Evolutionary conservation across 1,284 basidiomycete species (phyloP).

Genomic region (Ustilago trichophora): DNA sequence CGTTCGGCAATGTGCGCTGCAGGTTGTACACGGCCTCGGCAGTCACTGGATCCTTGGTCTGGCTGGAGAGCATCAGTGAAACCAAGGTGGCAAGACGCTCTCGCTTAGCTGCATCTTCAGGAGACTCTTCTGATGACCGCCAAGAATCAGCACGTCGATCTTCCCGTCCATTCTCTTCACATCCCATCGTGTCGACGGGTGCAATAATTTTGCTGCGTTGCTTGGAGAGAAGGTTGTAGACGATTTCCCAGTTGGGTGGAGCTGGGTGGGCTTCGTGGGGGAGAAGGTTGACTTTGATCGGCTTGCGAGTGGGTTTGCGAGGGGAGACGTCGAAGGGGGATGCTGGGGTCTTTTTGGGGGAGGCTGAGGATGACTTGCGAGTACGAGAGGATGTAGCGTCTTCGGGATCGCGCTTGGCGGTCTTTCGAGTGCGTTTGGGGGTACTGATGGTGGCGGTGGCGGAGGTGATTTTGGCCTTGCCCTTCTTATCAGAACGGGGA

Average conservation of each 20-base stretch:
- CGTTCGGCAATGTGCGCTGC: conserved; percentile 78
- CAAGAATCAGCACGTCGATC: conserved; percentile 50
- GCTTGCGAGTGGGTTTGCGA: conserved; percentile 44
- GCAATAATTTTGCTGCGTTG: conserved; percentile 60
- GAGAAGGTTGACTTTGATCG: conserved; percentile 61
- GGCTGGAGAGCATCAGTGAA: conserved; percentile 89
- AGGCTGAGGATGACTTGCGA: not conserved
- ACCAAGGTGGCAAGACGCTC: conserved; percentile 84
- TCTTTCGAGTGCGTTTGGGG: conserved; percentile 1
- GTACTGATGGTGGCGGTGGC: not conserved
- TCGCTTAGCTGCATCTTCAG: conserved; percentile 70
- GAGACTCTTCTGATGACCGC: conserved; percentile 37
- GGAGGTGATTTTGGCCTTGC: conserved; percentile 1
- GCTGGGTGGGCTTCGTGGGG: conserved; percentile 55
- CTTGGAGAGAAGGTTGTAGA: conserved; percentile 40
- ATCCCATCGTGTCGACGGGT: conserved; percentile 66
- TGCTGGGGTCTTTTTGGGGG: conserved; percentile 16
- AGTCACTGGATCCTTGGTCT: conserved; percentile 79
- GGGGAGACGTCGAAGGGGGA: conserved; percentile 48
- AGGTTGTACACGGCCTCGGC: conserved; percentile 83
- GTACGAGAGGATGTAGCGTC: no score
- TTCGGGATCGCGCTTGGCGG: no score
- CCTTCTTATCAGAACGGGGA: not conserved
- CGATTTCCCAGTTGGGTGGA: conserved; percentile 51
- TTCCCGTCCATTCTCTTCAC: conserved; percentile 59